Base-by-base conservation (phyloP, 306 rosid genomes). In the Cercis canadensis region DNA sequence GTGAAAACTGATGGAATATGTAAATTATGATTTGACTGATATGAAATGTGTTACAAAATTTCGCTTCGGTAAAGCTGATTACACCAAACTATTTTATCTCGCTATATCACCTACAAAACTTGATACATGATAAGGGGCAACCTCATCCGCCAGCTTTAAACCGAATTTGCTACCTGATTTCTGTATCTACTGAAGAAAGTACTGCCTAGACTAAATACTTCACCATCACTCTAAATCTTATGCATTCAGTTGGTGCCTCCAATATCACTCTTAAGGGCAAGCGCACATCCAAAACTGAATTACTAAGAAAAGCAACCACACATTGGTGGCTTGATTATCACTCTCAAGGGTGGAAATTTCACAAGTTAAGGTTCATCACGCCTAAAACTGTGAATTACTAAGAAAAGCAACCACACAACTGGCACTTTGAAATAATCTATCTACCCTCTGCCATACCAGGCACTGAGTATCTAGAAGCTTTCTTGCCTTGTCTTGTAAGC, bases 381-480 rank as follows among this genome's bases (percentile, higher is more conserved):
- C 61, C 80, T 81, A 87, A 70, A 88, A 80, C 66, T 84, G 92
- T 24, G 96, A 85, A 69, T 90, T 85, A 83, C 96, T 78, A 33
- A 90, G 89, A 76, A 90, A 94, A 50, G 89, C 76, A 54, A 94
- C 80, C 86, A 89, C 81, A 67, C 97, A 94, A 77, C 97, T 84
- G 4, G 75, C 21, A 54, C 87, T 80, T 60, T 94, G 97, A 68
- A 94, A 91, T 80, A 94, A 62, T 57, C 77, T 87, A 47, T 94
- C 96, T 47, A 91, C 84, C 70, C 75, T 81, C 66, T 87, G 85
- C 98, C 98, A 90, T 61, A 89, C 92, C 70, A 69, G 56, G 80
- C 80, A 59, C 45, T 94, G 98, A 61, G 83, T 79, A 33, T 94
- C 97, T 17, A 89, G 88, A 59, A 94, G 91, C 80, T 81, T 86